Evolutionary conservation across 768 basidiomycete species (phyloP).

Genomic region (Tulasnella sp.): DNA sequence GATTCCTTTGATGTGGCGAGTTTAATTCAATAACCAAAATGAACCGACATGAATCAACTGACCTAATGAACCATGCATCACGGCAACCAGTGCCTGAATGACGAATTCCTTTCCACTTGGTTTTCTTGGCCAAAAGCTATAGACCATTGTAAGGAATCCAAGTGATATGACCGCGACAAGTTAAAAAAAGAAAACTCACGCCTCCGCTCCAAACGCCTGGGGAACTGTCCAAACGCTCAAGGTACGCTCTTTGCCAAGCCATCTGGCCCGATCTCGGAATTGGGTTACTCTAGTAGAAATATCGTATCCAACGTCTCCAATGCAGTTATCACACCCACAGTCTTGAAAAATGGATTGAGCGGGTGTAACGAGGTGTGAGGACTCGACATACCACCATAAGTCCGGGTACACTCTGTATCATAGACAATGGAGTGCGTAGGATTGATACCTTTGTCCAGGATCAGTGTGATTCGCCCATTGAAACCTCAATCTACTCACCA

Average conservation of each 20-base stretch:
- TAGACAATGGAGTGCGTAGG: constrained; percentile 19
- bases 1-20: constrained; percentile 2
- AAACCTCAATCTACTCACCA: no score
- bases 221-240: constrained; percentile 22
- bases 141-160: neutral
- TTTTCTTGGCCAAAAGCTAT: constrained; percentile 15
- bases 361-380: neutral
- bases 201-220: constrained; percentile 21
- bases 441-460: no score
- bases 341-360: neutral
- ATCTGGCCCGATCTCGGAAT: constrained; percentile 5
- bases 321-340: constrained; percentile 24
- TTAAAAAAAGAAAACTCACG: constrained; percentile 1
- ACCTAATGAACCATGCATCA: constrained; percentile 15
- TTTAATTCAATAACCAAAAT: neutral
- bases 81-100: neutral
- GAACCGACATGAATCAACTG: neutral
- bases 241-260: constrained; percentile 10
- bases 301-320: constrained; percentile 18
- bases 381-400: neutral
- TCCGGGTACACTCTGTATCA: constrained; percentile 18
- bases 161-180: neutral
- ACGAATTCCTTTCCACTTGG: constrained; percentile 18
- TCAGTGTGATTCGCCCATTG: no score
- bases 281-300: constrained; percentile 17